A percentile compares a stretch with the other conserved stretches of the same genome.
Evolutionary conservation across 805 yeast species (phyloP).

Genomic region (Sugiyamaella qingdaonensis): DNA sequence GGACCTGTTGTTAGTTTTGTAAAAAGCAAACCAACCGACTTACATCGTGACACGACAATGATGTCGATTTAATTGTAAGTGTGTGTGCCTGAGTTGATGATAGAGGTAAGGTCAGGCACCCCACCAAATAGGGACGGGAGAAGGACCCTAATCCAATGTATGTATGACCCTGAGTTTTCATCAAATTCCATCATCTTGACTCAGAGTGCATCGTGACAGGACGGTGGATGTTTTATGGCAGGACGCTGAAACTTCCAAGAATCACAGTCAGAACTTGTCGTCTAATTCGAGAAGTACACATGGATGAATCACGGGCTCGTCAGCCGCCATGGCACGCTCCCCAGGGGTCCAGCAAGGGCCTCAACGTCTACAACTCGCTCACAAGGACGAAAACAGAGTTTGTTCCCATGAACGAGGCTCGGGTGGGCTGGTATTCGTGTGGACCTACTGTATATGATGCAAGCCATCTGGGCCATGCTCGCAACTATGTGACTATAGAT

Average conservation of each 20-base stretch:
- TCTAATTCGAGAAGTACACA: neutral
- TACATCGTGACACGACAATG: neutral
- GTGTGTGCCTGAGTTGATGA: no score
- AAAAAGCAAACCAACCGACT: neutral
- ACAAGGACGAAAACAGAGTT: constrained; percentile 79
- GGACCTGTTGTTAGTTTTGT: constrained; percentile 14
- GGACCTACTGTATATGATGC: constrained; percentile 98
- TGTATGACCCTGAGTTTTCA: no score
- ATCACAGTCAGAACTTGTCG: neutral
- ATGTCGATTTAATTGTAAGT: neutral
- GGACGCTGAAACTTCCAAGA: no score
- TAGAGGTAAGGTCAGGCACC: no score
- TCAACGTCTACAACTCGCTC: constrained; percentile 75
- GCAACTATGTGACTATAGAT: constrained; percentile 93
- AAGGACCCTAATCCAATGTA: no score
- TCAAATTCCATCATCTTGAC: no score
- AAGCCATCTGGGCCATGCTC: constrained; percentile 97
- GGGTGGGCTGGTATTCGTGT: constrained; percentile 93
- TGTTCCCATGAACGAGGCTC: constrained; percentile 54
- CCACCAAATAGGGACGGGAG: no score
- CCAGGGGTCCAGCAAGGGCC: constrained; percentile 13
- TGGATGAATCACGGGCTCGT: constrained; percentile 7
- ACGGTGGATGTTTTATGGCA: no score
- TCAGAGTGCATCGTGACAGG: no score
- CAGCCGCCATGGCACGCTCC: constrained; percentile 7